These are phyloP conservation scores for Globisporangium acanthophoron DNA, from an alignment of 352 stramenopile genomes.

Conservation along the genomic window DNA sequence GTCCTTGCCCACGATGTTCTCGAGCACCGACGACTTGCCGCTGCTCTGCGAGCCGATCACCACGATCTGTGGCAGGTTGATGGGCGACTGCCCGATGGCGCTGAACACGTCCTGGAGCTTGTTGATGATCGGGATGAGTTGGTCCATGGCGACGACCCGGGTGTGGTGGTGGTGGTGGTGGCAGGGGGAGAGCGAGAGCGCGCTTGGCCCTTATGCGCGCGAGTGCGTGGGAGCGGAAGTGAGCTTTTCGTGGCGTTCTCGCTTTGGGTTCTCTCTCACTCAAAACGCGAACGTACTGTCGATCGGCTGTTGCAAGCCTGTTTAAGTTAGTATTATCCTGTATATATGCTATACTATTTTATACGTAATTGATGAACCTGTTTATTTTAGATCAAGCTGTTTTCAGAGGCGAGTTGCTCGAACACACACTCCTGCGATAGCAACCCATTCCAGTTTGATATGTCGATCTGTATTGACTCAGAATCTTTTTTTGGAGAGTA, in stretches of 20 bases:
- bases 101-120: slow-evolving; percentile 99
- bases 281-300: background rate
- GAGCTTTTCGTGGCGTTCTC: slow-evolving; percentile 1
- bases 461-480: background rate
- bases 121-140: slow-evolving; percentile 99
- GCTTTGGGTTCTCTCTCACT: background rate
- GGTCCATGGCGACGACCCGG: slow-evolving; percentile 86
- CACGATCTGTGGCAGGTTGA: slow-evolving; percentile 98
- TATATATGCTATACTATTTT: background rate
- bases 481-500: background rate
- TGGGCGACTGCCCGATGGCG: slow-evolving; percentile 91
- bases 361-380: too few relatives aligned
- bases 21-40: slow-evolving; percentile 95
- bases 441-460: background rate
- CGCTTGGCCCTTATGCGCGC: background rate
- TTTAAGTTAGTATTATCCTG: background rate
- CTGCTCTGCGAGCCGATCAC: slow-evolving; percentile 96
- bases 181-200: background rate
- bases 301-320: background rate
- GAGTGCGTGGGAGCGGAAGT: background rate
- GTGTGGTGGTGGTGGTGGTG: background rate
- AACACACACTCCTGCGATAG: background rate
- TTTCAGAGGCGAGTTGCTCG: background rate
- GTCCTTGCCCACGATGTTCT: slow-evolving; percentile 93
- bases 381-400: background rate